A percentile compares a stretch with the other conserved stretches of the same genome.
Conservation (phyloP, 306 rosid genomes). For the Trifolium subterraneum region DNA sequence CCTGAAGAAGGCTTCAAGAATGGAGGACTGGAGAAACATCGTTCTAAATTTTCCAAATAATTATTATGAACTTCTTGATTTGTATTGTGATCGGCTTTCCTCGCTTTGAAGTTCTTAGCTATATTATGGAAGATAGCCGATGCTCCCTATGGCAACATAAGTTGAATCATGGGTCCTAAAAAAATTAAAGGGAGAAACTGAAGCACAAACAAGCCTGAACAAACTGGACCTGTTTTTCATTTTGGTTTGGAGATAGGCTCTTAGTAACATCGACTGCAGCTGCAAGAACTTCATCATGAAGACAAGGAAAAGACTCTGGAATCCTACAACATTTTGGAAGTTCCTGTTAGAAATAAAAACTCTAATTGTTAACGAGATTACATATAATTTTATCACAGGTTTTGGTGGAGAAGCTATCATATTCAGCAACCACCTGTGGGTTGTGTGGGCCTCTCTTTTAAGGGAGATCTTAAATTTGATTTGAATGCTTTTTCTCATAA, state of each 20-base stretch:
- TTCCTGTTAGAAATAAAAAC: slow-evolving; percentile 1
- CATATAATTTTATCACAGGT: background rate
- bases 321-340: slow-evolving; percentile 55
- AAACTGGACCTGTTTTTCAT: slow-evolving; percentile 61
- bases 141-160: slow-evolving; percentile 57
- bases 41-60: slow-evolving; percentile 54
- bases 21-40: slow-evolving; percentile 79
- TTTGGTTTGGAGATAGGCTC: slow-evolving; percentile 53
- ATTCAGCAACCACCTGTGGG: slow-evolving; percentile 29
- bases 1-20: slow-evolving; percentile 69
- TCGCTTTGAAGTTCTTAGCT: slow-evolving; percentile 52
- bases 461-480: slow-evolving; percentile 20
- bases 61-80: slow-evolving; percentile 42
- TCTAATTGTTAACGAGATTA: slow-evolving; percentile 28
- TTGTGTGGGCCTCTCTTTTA: slow-evolving; percentile 27
- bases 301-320: slow-evolving; percentile 72
- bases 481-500: slow-evolving; percentile 13
- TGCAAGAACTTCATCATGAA: slow-evolving; percentile 76
- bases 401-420: slow-evolving; percentile 30
- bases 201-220: slow-evolving; percentile 44
- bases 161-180: slow-evolving; percentile 33
- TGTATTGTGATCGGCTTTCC: slow-evolving; percentile 45
- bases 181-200: slow-evolving; percentile 28
- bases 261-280: slow-evolving; percentile 61
- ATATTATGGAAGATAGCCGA: slow-evolving; percentile 54